Evolutionary conservation across 352 stramenopile species (phyloP).

Genomic region (Thraustochytrium sp.): DNA sequence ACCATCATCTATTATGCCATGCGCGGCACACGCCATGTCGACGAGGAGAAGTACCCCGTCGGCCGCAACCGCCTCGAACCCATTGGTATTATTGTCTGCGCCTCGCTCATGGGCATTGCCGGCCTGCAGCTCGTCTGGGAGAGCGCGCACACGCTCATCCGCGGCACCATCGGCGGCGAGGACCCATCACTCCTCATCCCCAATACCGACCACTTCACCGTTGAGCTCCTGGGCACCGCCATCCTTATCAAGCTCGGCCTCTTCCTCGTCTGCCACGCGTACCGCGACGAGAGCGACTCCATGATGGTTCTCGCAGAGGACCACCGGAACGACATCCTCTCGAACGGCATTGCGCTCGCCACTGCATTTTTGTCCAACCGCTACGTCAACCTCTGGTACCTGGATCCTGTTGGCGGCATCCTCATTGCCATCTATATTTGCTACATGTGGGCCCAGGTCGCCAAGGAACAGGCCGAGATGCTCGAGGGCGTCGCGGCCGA

Average conservation of each 20-base stretch:
- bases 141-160: slow-evolving; percentile 69
- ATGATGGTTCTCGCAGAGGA: slow-evolving; percentile 74
- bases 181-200: slow-evolving; percentile 49
- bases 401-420: slow-evolving; percentile 88
- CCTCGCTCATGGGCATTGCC: slow-evolving; percentile 93
- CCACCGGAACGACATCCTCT: slow-evolving; percentile 93
- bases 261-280: slow-evolving; percentile 62
- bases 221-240: slow-evolving; percentile 63
- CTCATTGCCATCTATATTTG: slow-evolving; percentile 93
- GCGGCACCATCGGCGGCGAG: slow-evolving; percentile 58
- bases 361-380: slow-evolving; percentile 66
- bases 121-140: slow-evolving; percentile 90
- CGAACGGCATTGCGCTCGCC: slow-evolving; percentile 79
- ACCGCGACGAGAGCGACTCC: slow-evolving; percentile 14
- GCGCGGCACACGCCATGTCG: slow-evolving; percentile 27
- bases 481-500: slow-evolving; percentile 66
- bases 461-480: slow-evolving; percentile 87
- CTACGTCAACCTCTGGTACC: slow-evolving; percentile 75
- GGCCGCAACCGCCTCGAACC: slow-evolving; percentile 83
- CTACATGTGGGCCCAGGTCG: slow-evolving; percentile 84
- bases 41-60: slow-evolving; percentile 82
- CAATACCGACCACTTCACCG: slow-evolving; percentile 62
- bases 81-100: slow-evolving; percentile 88
- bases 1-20: slow-evolving; percentile 44
- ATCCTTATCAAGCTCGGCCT: slow-evolving; percentile 72